Percentiles rank a stretch among this genome's conserved stretches.
Conservation (phyloP, 148 eudicot species). For the Vaccinium myrtillus region DNA sequence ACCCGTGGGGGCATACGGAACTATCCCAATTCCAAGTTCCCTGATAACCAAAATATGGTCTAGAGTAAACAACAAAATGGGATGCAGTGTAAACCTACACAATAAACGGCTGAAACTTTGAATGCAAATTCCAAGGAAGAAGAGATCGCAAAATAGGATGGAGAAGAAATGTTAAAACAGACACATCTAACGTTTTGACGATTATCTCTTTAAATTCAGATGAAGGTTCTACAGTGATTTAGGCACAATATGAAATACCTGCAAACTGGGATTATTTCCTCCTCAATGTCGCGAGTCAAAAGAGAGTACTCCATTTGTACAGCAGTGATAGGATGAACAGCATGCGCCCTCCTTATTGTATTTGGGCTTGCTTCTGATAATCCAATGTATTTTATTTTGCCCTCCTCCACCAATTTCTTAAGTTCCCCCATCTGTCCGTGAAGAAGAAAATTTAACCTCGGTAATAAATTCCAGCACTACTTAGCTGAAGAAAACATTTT, state of each 20-base stretch:
- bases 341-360: conserved; percentile 76
- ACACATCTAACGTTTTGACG: not conserved
- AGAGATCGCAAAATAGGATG: not conserved
- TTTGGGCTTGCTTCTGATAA: conserved; percentile 66
- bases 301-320: conserved; percentile 75
- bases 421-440: not conserved
- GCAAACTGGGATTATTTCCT: conserved; percentile 67
- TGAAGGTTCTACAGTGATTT: not conserved
- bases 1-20: conserved; percentile 77
- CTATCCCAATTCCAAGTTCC: conserved; percentile 77
- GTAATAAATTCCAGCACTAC: not conserved
- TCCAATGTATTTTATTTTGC: conserved; percentile 56
- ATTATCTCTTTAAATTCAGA: not conserved
- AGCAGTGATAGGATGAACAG: conserved; percentile 70
- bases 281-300: conserved; percentile 72
- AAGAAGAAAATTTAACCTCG: not conserved
- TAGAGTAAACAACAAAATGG: not conserved
- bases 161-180: not conserved
- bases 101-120: not conserved
- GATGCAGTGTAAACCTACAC: not conserved
- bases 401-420: not conserved
- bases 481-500: not conserved
- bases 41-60: conserved; percentile 26
- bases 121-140: not conserved
- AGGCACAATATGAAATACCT: conserved; percentile 32